phyloP scores from a whole-genome alignment of 768 basidiomycete species.

The Cyathus striatus region DNA sequence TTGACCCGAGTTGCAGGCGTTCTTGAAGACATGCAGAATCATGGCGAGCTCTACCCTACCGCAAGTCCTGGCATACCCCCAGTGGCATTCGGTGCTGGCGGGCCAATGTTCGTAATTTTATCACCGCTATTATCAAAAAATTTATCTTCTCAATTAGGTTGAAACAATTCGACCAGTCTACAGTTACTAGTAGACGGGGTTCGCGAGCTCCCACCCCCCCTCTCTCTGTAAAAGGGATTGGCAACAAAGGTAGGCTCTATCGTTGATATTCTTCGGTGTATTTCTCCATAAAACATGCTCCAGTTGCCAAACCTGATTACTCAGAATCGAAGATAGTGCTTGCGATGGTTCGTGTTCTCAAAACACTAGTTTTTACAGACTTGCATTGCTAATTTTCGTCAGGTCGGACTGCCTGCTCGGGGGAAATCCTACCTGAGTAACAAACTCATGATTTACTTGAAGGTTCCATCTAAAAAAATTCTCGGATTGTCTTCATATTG shows the following conservation, averaged over 20 bases:
- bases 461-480: constrained; percentile 39
- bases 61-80: constrained; percentile 45
- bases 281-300: background rate
- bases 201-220: constrained; percentile 79
- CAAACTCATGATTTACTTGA: constrained; percentile 93
- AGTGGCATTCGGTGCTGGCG: constrained; percentile 65
- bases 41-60: constrained; percentile 23
- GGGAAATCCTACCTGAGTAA: constrained; percentile 99
- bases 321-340: constrained; percentile 98
- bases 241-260: constrained; percentile 64
- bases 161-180: constrained; percentile 75
- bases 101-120: constrained; percentile 47
- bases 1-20: constrained; percentile 47
- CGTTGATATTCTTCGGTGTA: background rate
- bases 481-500: too few relatives aligned
- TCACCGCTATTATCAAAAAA: background rate
- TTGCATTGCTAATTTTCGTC: too few relatives aligned
- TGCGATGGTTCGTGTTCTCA: constrained; percentile 72
- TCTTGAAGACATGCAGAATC: constrained; percentile 44
- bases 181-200: constrained; percentile 60
- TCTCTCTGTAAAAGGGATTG: constrained; percentile 81
- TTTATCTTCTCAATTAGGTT: constrained; percentile 39
- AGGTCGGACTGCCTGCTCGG: constrained; percentile 96
- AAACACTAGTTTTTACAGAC: too few relatives aligned
- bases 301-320: constrained; percentile 96